Percentiles rank a stretch among this genome's conserved stretches.
phyloP scores from a whole-genome alignment of 345 rosid genomes.

The Gossypium australe region DNA sequence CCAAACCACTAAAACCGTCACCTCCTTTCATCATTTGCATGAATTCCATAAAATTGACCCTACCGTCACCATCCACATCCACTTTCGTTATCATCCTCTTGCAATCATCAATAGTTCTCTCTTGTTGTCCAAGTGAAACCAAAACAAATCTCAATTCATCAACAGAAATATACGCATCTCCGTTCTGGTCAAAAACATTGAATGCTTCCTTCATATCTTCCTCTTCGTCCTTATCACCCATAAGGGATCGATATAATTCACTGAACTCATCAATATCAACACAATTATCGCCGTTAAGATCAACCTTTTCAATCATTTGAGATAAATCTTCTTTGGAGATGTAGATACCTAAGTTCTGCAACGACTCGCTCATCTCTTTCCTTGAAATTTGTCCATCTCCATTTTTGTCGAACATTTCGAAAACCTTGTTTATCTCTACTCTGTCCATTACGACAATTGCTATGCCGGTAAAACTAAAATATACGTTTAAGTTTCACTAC shows the following conservation, averaged over 20 bases:
- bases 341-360: constrained; percentile 59
- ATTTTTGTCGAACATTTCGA: constrained; percentile 72
- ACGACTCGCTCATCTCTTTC: constrained; percentile 56
- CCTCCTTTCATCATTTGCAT: constrained; percentile 50
- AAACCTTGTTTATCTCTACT: constrained; percentile 55
- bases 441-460: constrained; percentile 31
- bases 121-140: constrained; percentile 67
- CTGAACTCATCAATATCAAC: constrained; percentile 74
- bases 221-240: constrained; percentile 52
- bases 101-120: constrained; percentile 62
- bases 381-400: constrained; percentile 66
- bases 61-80: constrained; percentile 84
- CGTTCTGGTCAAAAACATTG: constrained; percentile 70
- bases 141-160: constrained; percentile 68
- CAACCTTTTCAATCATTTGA: constrained; percentile 45
- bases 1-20: constrained; percentile 26
- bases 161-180: constrained; percentile 73
- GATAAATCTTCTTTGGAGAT: constrained; percentile 51
- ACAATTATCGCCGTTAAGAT: constrained; percentile 42
- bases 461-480: background rate
- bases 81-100: constrained; percentile 69
- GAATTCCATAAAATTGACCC: constrained; percentile 51
- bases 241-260: constrained; percentile 44
- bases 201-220: constrained; percentile 81
- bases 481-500: background rate